These are phyloP conservation scores for Coemansia sp. DNA, from an alignment of 192 early-diverging fungal species.

Conservation along the genomic window DNA sequence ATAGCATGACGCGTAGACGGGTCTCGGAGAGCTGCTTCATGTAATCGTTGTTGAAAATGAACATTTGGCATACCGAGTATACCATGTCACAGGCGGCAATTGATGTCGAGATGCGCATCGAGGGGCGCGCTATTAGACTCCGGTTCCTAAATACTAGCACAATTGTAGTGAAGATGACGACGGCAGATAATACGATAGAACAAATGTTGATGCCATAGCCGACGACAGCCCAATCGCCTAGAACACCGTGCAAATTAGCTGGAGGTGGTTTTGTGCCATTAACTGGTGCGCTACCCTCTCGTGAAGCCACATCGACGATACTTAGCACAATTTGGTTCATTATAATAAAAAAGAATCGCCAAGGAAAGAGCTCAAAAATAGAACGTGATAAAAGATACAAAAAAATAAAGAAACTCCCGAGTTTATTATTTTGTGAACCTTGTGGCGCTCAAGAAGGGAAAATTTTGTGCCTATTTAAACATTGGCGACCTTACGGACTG, in stretches of 20 bases:
- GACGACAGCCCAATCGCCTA: slow-evolving; percentile 50
- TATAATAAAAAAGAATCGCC: neutral
- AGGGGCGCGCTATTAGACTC: slow-evolving; percentile 12
- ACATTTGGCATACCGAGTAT: slow-evolving; percentile 41
- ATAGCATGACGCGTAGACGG: slow-evolving; percentile 41
- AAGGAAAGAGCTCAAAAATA: neutral
- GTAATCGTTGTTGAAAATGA: slow-evolving; percentile 36
- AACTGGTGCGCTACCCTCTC: neutral
- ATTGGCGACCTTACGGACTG: neutral
- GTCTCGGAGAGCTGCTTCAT: slow-evolving; percentile 33
- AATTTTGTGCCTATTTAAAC: slow-evolving; percentile 3
- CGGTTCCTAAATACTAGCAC: slow-evolving; percentile 6
- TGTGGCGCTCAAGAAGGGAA: neutral
- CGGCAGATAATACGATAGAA: slow-evolving; percentile 30
- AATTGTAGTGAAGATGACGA: slow-evolving; percentile 31
- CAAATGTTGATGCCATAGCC: slow-evolving; percentile 44
- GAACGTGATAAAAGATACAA: slow-evolving; percentile 3
- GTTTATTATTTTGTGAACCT: slow-evolving; percentile 5
- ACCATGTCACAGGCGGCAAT: slow-evolving; percentile 45
- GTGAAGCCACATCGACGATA: neutral
- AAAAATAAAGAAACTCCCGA: slow-evolving; percentile 11
- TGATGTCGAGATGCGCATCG: slow-evolving; percentile 37
- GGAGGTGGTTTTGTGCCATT: slow-evolving; percentile 2
- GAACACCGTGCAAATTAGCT: slow-evolving; percentile 31
- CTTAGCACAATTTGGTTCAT: neutral